phyloP scores from a whole-genome alignment of 1,139 yeast species.

The Yamadazyma diddensiae region DNA sequence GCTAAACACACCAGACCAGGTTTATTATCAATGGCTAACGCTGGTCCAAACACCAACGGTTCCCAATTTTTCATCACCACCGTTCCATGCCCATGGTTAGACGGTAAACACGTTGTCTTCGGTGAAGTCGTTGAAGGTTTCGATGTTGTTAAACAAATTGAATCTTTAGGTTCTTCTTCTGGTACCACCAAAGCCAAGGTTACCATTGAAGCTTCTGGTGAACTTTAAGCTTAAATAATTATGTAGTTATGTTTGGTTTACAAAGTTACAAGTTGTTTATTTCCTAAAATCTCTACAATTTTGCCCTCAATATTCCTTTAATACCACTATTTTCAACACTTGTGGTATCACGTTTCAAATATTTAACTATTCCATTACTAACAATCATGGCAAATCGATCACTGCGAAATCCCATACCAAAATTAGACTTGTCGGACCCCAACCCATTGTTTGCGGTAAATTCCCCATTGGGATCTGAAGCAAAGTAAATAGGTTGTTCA shows the following conservation, averaged over 20 bases:
- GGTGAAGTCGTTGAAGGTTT: conserved; percentile 94
- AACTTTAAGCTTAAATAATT: conserved; percentile 44
- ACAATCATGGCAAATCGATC: conserved; percentile 72
- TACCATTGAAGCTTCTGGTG: conserved; percentile 82
- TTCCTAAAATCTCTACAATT: conserved; percentile 36
- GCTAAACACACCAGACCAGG: conserved; percentile 90
- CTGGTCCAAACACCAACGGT: conserved; percentile 99
- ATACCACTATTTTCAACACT: conserved; percentile 52
- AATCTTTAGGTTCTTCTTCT: conserved; percentile 75
- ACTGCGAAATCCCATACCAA: conserved; percentile 63
- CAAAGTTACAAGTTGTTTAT: not conserved
- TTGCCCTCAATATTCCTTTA: conserved; percentile 60
- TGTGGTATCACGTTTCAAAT: conserved; percentile 13
- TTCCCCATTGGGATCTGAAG: conserved; percentile 67
- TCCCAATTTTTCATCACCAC: conserved; percentile 99
- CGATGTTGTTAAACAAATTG: conserved; percentile 90
- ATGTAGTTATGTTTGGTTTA: conserved; percentile 1
- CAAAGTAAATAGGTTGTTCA: conserved; percentile 50
- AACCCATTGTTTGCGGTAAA: conserved; percentile 50
- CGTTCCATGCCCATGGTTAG: conserved; percentile 94
- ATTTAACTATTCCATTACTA: conserved; percentile 12
- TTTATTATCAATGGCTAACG: conserved; percentile 97
- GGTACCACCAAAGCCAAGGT: conserved; percentile 83
- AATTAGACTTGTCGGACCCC: conserved; percentile 35
- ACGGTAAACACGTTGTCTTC: conserved; percentile 98